Evolutionary conservation across 129 eudicot genomes (phyloP).

Genomic region (Dittrichia graveolens): DNA sequence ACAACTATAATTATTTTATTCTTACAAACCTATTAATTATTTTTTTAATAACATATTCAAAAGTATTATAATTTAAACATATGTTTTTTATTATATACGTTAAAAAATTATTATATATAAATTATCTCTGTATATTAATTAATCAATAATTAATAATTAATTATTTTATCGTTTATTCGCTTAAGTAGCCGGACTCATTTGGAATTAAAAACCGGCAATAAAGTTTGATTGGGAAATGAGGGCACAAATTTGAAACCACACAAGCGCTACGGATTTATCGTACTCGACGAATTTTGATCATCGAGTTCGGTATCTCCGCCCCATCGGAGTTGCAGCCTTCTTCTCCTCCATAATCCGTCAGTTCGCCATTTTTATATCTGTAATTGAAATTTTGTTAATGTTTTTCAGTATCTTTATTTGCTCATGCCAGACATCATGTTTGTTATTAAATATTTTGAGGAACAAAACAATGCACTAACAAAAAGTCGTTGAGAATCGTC

Average conservation of each 20-base stretch:
- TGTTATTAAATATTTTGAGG: neutral
- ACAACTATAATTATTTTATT: too few species aligned
- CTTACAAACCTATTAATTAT: too few species aligned
- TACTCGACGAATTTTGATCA: conserved; percentile 34
- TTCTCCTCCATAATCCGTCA: conserved; percentile 18
- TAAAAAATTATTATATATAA: too few species aligned
- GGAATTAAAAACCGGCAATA: neutral
- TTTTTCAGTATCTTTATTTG: neutral
- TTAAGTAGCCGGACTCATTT: too few species aligned
- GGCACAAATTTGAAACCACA: conserved; percentile 33
- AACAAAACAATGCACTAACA: conserved; percentile 21
- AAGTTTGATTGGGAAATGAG: conserved; percentile 13
- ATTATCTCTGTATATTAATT: too few species aligned
- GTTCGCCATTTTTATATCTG: neutral
- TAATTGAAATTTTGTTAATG: neutral
- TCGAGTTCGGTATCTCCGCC: conserved; percentile 42
- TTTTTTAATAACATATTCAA: too few species aligned
- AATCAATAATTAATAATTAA: too few species aligned
- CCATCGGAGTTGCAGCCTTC: conserved; percentile 50
- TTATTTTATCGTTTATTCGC: too few species aligned
- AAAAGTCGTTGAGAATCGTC: conserved; percentile 18
- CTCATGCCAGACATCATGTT: conserved; percentile 13
- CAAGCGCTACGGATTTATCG: conserved; percentile 42
- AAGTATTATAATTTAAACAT: too few species aligned
- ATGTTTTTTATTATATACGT: too few species aligned